Conservation (phyloP, 441 rosid genomes). For the Manihot esculenta region DNA sequence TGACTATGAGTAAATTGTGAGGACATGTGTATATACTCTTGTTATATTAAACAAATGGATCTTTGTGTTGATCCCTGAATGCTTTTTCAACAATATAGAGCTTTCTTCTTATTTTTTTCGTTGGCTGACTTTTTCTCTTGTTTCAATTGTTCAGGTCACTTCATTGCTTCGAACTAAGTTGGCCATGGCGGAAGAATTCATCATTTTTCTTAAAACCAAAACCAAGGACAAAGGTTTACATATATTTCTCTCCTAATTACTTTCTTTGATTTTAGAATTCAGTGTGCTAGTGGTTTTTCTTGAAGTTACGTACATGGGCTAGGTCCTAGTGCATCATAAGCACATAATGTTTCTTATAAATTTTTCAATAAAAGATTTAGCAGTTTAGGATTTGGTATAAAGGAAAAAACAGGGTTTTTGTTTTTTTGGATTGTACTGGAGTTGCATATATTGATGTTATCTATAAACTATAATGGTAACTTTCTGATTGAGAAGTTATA, state of each 20-base stretch:
- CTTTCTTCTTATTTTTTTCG: neutral
- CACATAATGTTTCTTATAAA: neutral
- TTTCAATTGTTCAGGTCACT: conserved; percentile 66
- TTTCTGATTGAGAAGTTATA: too few relatives aligned
- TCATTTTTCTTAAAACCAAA: conserved; percentile 78
- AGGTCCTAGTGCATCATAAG: neutral
- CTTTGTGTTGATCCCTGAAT: neutral
- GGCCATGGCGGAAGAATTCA: conserved; percentile 84
- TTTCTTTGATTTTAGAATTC: neutral
- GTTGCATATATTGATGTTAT: too few relatives aligned
- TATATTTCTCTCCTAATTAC: conserved; percentile 14
- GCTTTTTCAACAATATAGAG: neutral
- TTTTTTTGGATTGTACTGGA: too few relatives aligned
- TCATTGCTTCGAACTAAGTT: conserved; percentile 86
- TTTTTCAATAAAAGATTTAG: too few relatives aligned
- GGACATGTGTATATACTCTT: too few relatives aligned
- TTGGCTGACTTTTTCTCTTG: neutral
- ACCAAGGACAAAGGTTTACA: conserved; percentile 64
- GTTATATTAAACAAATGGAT: neutral
- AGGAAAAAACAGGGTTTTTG: too few relatives aligned
- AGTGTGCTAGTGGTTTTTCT: conserved; percentile 3
- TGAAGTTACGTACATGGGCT: neutral
- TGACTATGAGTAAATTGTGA: too few relatives aligned
- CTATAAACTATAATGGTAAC: too few relatives aligned
- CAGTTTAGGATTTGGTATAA: too few relatives aligned